phyloP scores from a whole-genome alignment of 257 asterid genomes.

The Ilex aquifolium region DNA sequence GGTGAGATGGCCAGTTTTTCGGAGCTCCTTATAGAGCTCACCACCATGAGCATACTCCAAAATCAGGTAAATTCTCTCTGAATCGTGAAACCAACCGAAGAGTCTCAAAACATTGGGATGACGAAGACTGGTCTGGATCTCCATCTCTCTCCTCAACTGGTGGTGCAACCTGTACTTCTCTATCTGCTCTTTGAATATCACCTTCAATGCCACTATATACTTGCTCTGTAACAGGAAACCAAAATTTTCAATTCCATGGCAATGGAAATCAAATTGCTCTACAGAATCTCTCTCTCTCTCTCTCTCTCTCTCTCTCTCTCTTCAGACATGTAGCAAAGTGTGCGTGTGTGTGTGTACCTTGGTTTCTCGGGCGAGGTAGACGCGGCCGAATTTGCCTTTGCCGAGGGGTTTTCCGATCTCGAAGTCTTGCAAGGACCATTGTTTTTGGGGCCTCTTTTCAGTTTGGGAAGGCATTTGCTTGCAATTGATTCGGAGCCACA shows the following conservation, averaged over 20 bases:
- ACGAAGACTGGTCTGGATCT: constrained; percentile 65
- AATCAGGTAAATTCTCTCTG: constrained; percentile 64
- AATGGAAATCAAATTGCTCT: too few relatives aligned
- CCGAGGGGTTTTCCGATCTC: constrained; percentile 94
- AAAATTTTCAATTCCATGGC: too few relatives aligned
- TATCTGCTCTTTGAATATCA: constrained; percentile 77
- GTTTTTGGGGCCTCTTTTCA: constrained; percentile 17
- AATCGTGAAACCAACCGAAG: constrained; percentile 91
- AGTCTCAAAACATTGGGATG: constrained; percentile 82
- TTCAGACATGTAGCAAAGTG: too few relatives aligned
- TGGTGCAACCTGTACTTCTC: constrained; percentile 70
- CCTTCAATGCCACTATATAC: constrained; percentile 81
- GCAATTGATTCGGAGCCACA: not conserved
- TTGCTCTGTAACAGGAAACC: constrained; percentile 31
- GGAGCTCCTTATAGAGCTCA: constrained; percentile 74
- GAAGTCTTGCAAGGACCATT: constrained; percentile 75
- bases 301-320: too few relatives aligned
- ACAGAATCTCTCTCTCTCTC: too few relatives aligned
- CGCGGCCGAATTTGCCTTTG: constrained; percentile 89
- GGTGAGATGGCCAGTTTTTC: constrained; percentile 49
- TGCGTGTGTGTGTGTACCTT: constrained; percentile 31
- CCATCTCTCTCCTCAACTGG: constrained; percentile 89
- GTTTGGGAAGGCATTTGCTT: constrained; percentile 27
- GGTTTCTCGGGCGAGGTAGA: constrained; percentile 90
- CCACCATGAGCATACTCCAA: constrained; percentile 90